phyloP scores from a whole-genome alignment of 495 filamentous ascomycete species.

The Aspergillus campestris region DNA sequence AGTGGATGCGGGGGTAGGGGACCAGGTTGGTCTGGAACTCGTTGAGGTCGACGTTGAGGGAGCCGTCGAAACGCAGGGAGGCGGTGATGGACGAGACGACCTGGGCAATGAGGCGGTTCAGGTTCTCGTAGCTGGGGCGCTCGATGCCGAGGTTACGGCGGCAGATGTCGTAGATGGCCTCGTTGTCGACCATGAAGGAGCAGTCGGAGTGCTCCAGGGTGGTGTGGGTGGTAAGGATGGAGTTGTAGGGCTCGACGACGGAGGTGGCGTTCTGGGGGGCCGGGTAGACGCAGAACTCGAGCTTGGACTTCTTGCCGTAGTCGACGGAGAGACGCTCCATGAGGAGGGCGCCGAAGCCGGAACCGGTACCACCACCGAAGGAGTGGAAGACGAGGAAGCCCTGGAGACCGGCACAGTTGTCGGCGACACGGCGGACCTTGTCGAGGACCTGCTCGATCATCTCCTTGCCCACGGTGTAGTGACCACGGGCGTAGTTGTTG shows the following conservation, averaged over 20 bases:
- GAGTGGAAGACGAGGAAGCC: slow-evolving; percentile 99
- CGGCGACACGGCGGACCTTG: slow-evolving; percentile 89
- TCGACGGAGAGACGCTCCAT: slow-evolving; percentile 97
- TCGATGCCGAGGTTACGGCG: slow-evolving; percentile 93
- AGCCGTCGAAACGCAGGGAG: slow-evolving; percentile 96
- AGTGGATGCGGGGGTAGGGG: slow-evolving; percentile 98
- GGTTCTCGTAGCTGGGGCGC: slow-evolving; percentile 94
- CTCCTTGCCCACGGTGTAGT: slow-evolving; percentile 99
- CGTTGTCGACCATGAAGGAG: slow-evolving; percentile 99
- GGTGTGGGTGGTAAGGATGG: slow-evolving; percentile 96
- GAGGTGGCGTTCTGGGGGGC: slow-evolving; percentile 94
- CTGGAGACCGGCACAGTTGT: slow-evolving; percentile 95
- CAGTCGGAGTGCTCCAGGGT: slow-evolving; percentile 99
- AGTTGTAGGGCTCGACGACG: slow-evolving; percentile 99
- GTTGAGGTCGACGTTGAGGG: slow-evolving; percentile 97
- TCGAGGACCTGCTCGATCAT: slow-evolving; percentile 95
- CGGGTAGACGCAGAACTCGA: slow-evolving; percentile 98
- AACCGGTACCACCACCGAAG: slow-evolving; percentile 97
- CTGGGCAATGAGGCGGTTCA: slow-evolving; percentile 97
- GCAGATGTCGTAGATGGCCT: slow-evolving; percentile 99
- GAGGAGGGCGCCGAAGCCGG: slow-evolving; percentile 93
- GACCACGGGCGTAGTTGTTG: slow-evolving; percentile 98
- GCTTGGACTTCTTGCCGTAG: slow-evolving; percentile 99
- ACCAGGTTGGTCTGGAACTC: slow-evolving; percentile 99
- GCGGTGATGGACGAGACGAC: slow-evolving; percentile 98